These are phyloP conservation scores for Nemania sp. DNA, from an alignment of 2,329 filamentous ascomycete genomes.

Conservation along the genomic window DNA sequence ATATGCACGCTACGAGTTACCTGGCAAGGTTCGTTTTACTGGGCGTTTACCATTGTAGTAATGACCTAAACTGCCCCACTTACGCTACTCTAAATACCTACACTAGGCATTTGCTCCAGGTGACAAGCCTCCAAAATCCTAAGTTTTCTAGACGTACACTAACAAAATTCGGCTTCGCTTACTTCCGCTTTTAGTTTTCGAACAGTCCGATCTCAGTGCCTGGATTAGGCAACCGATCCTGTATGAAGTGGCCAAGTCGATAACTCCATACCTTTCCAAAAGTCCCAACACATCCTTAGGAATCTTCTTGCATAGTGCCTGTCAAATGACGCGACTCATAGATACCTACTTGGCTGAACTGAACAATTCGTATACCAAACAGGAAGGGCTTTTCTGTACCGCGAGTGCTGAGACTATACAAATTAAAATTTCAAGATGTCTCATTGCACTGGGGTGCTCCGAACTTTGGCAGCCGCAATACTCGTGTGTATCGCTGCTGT, in stretches of 20 bases:
- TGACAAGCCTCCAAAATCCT: too few relatives aligned
- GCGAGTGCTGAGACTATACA: neutral
- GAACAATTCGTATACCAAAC: neutral
- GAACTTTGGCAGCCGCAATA: neutral
- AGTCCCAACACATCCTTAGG: conserved; percentile 2
- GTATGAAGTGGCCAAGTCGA: neutral
- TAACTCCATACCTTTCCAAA: conserved; percentile 3
- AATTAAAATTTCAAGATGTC: conserved; percentile 2
- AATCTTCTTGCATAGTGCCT: conserved; percentile 1
- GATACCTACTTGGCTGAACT: neutral
- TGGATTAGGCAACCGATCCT: neutral
- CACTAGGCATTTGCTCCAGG: too few relatives aligned
- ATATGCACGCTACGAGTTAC: too few relatives aligned
- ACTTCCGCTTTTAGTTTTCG: too few relatives aligned
- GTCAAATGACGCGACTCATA: neutral
- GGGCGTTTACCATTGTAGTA: too few relatives aligned
- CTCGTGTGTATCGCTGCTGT: conserved; percentile 1
- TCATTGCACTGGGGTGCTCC: neutral
- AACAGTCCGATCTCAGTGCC: neutral
- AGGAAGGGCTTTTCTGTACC: neutral
- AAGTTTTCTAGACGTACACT: too few relatives aligned
- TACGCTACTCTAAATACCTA: conserved; percentile 7
- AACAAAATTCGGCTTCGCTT: too few relatives aligned
- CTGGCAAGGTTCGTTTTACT: neutral
- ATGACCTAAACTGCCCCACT: conserved; percentile 16